Conservation (phyloP, 371 early-diverging fungal genomes). For the Basidiobolus meristosporus region DNA sequence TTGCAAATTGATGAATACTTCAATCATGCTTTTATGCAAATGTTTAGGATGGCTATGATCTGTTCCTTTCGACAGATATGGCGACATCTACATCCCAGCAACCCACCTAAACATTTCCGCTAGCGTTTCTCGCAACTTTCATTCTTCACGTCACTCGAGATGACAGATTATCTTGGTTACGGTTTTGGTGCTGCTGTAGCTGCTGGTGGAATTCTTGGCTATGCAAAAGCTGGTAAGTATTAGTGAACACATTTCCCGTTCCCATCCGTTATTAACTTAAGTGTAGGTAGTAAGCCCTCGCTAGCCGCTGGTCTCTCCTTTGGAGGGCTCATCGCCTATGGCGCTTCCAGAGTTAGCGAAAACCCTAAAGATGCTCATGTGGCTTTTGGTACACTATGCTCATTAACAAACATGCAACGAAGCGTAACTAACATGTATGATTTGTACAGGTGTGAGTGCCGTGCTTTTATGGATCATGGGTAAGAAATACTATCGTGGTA, state of each 20-base stretch:
- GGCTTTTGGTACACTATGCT: constrained; percentile 14
- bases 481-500: constrained; percentile 19
- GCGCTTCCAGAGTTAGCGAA: constrained; percentile 17
- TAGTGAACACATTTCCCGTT: background rate
- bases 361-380: constrained; percentile 18
- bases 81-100: no score
- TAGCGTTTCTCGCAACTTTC: no score
- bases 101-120: no score
- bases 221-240: constrained; percentile 10
- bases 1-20: no score
- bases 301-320: constrained; percentile 17
- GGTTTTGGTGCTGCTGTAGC: constrained; percentile 12
- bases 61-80: no score
- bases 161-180: no score
- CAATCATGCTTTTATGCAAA: no score
- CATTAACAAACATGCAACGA: no score
- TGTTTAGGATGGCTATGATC: no score
- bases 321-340: constrained; percentile 14
- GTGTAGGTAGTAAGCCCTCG: constrained; percentile 17
- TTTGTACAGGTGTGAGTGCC: constrained; percentile 19
- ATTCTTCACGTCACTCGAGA: no score
- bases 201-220: constrained; percentile 19
- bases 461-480: constrained; percentile 29
- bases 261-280: background rate
- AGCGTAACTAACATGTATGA: no score